These are phyloP conservation scores for Chlamydomonas eustigma DNA, from an alignment of 139 green algal species.

Conservation along the genomic window DNA sequence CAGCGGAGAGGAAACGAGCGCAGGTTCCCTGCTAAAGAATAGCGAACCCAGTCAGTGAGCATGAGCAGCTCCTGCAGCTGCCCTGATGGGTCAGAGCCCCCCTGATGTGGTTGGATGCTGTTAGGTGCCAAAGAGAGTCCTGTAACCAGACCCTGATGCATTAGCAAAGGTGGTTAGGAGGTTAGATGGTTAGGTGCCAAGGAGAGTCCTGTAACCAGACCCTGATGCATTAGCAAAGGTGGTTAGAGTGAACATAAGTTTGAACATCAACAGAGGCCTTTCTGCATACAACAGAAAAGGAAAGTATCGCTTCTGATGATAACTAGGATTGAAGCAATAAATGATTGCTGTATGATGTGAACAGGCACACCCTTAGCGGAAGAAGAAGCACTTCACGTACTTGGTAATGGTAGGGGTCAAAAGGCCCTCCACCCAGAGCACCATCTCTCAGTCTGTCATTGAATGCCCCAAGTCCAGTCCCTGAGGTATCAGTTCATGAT, in stretches of 20 bases:
- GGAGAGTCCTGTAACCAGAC: slow-evolving; percentile 71
- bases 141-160: slow-evolving; percentile 67
- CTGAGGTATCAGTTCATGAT: slow-evolving; percentile 16
- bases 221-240: slow-evolving; percentile 33
- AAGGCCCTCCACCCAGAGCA: slow-evolving; percentile 71
- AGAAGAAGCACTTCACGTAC: slow-evolving; percentile 15
- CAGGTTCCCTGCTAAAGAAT: slow-evolving; percentile 70
- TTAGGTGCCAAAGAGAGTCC: slow-evolving; percentile 61
- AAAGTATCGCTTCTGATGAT: no score
- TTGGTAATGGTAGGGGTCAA: slow-evolving; percentile 47
- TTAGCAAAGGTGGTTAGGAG: neutral
- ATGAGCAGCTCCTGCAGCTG: slow-evolving; percentile 50
- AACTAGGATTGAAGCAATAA: no score
- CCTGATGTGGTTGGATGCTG: slow-evolving; percentile 18
- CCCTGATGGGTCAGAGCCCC: slow-evolving; percentile 1
- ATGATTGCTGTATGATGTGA: no score
- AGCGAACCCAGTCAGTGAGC: slow-evolving; percentile 54
- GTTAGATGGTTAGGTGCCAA: slow-evolving; percentile 41
- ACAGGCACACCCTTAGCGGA: no score
- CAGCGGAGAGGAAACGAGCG: slow-evolving; percentile 17
- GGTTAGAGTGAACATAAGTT: no score
- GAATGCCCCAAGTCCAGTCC: slow-evolving; percentile 57
- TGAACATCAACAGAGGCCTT: no score
- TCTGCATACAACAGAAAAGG: no score
- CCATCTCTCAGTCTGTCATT: slow-evolving; percentile 87